Evolutionary conservation across 192 early-diverging fungal genomes (phyloP), one percentile per base, ranked within the genome.

Genomic region (Lobosporangium transversale): DNA sequence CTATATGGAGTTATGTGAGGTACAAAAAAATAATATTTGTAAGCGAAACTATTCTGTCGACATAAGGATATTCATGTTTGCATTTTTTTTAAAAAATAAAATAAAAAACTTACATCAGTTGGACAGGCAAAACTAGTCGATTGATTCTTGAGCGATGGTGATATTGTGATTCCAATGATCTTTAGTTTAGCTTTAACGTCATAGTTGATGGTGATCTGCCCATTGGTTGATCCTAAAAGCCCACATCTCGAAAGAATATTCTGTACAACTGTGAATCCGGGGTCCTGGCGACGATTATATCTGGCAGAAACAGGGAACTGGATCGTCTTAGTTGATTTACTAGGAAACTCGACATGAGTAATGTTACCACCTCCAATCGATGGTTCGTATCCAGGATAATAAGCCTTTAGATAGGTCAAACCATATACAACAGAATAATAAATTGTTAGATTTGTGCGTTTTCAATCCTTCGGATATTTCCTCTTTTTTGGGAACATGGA

Each of bases 361-460:
- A 76, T 10, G 8, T 62, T 56, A 15, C 73, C 73, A 14, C 64
- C 73, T 55, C 73, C 73, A 30, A 76, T 62, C 0, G 73, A 24
- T 6, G 73, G 64, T 32, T 11, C 30, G 32, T 67, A 76, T 15
- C 23, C 37, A 3, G 73, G 73, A 23, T 57, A 67, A 17, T 67
- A 62, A 0, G 59, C 73, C 73, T 76, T 66, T 0, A 17, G 26
- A 21, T 6, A 27, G 12, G n/a, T 33, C 20, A 17, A 54, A 4
- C 14, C 8, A 18, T n/a, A 35, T 27, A n/a, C 24, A 4, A 18
- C 2, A 15, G 21, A 23, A 40, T 6, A 32, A 43, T 24, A 27
- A 9, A 2, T 29, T 20, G 53, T 20, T 36, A 29, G n/a, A n/a
- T n/a, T n/a, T n/a, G n/a, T n/a, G n/a, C n/a, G n/a, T n/a, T n/a